These are phyloP conservation scores for Lepidium africanum DNA, from an alignment of 345 rosid genomes.

Conservation along the genomic window DNA sequence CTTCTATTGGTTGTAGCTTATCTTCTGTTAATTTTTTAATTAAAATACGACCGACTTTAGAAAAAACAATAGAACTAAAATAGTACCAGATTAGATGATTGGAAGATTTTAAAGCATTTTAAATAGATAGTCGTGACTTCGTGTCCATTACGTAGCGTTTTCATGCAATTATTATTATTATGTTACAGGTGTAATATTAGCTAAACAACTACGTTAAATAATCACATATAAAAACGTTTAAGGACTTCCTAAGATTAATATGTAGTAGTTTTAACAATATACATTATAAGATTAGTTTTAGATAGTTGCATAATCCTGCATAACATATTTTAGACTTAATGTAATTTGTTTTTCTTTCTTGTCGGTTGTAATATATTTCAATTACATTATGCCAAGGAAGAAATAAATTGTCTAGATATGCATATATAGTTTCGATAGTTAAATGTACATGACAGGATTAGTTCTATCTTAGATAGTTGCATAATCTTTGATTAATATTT, in stretches of 20 bases:
- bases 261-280: too few relatives aligned
- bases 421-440: too few relatives aligned
- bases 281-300: too few relatives aligned
- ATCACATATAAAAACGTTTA: not conserved
- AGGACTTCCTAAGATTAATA: not conserved
- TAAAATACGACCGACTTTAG: not conserved
- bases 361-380: too few relatives aligned
- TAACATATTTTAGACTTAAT: too few relatives aligned
- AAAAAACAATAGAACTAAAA: not conserved
- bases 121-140: slow-evolving; percentile 6
- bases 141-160: slow-evolving; percentile 6
- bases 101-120: not conserved
- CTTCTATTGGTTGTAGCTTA: not conserved
- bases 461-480: too few relatives aligned
- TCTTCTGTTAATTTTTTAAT: not conserved
- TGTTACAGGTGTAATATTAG: slow-evolving; percentile 1
- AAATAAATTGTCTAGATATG: too few relatives aligned
- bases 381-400: too few relatives aligned
- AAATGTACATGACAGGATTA: too few relatives aligned
- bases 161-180: slow-evolving; percentile 15
- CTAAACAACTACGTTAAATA: not conserved
- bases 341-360: too few relatives aligned
- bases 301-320: too few relatives aligned
- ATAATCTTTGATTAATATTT: too few relatives aligned
- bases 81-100: not conserved